These are phyloP conservation scores for Spathaspora sp. DNA, from an alignment of 805 yeast genomes.

Conservation along the genomic window DNA sequence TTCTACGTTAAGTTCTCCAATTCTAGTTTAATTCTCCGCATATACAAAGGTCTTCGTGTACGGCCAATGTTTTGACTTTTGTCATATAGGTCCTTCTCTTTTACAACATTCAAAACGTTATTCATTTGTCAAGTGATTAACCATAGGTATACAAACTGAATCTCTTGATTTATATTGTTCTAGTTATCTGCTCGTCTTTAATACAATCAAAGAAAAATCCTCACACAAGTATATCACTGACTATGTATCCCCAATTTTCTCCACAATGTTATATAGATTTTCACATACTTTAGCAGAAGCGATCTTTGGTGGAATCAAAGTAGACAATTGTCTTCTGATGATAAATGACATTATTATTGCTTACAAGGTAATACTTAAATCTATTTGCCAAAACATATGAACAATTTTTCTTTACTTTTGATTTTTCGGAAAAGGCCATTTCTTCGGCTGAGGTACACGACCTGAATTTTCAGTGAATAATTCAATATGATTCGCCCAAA, in stretches of 20 bases:
- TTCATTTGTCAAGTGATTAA: too few species aligned
- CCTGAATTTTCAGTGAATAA: not conserved
- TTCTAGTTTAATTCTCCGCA: too few species aligned
- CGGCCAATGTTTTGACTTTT: too few species aligned
- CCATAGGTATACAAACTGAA: too few species aligned
- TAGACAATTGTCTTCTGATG: conserved; percentile 88
- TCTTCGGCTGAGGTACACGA: not conserved
- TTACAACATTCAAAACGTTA: too few species aligned
- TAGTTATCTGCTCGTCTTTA: too few species aligned
- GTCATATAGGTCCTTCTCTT: too few species aligned
- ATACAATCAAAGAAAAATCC: too few species aligned
- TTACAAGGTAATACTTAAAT: not conserved
- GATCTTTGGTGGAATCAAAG: conserved; percentile 97
- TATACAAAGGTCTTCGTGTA: too few species aligned
- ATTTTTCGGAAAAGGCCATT: not conserved
- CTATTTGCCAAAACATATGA: not conserved
- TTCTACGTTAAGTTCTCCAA: too few species aligned
- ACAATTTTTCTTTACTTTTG: not conserved
- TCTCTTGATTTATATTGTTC: too few species aligned
- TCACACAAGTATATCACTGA: too few species aligned
- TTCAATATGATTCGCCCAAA: conserved; percentile 1
- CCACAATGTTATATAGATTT: not conserved
- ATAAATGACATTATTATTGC: conserved; percentile 66
- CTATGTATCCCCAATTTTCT: not conserved
- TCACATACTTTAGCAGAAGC: conserved; percentile 85